Base-by-base conservation (phyloP, 768 basidiomycete genomes). In the Dendrothele bispora region DNA sequence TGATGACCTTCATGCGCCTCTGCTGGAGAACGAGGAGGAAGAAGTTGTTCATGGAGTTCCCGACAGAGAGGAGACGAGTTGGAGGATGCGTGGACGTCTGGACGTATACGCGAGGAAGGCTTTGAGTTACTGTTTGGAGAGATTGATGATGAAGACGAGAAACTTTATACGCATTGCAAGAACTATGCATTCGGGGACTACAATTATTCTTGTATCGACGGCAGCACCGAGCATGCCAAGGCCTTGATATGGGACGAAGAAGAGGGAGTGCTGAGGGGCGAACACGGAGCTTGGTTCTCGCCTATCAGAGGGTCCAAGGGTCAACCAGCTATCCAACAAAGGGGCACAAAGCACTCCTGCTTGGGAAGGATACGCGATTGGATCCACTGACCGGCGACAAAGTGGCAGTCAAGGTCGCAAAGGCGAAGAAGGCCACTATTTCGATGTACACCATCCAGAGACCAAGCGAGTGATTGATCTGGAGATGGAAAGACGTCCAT, bases 181-280 rank as follows among this genome's bases (percentile, higher is more conserved):
- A 74, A 79, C 54, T 88, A 91, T 51, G 74, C 95, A 21, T 98
- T 93, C 55, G 92, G 92, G 4, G 89, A 95, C 67, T 92, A 93
- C 61, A 80, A 89, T 58, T 95, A 95, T 61, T 93, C 93, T 1
- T 83, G 81, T 46, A 84, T 94, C 51, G 94, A 95, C 58, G 87
- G 90, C 39, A 93, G 88, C 67, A 82, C 85, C 21, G 90, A 94
- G 65, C 57, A 65, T 15, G 89, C 87, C 17, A 70, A 81, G 51
- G 66, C 68, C 26, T 62, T 70, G 38, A 85, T 89, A 64, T 88
- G 90, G 82, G 80, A 84, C 48, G 90, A 92, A 58, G 93, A 97
- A 64, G 90, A 95, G 61, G 77, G 88, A 32, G 84, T 94, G 28
- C 61, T 95, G 54, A 70, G 81, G 37, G 82, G 91, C 53, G 84